These are phyloP conservation scores for Peterozyma toletana DNA, from an alignment of 805 yeast species.

Conservation along the genomic window DNA sequence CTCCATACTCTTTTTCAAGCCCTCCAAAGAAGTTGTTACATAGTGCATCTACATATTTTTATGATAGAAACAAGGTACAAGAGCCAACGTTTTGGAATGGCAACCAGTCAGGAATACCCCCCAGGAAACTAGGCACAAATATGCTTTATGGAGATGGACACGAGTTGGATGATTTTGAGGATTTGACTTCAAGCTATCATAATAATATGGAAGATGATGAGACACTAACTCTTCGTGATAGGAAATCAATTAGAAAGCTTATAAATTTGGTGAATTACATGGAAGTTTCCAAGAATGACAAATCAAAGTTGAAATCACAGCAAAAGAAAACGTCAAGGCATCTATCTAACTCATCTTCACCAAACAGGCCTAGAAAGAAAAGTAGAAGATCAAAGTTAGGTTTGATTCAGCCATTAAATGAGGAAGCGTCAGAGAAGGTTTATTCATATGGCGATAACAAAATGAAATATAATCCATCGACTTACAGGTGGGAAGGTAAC, in stretches of 20 bases:
- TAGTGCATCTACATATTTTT: conserved; percentile 7
- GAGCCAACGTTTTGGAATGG: not conserved
- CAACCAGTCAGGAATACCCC: no score
- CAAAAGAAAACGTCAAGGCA: not conserved
- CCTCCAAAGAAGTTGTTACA: conserved; percentile 2
- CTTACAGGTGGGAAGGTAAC: conserved; percentile 59
- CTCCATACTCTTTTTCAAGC: not conserved
- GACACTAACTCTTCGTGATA: conserved; percentile 8
- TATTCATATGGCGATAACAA: conserved; percentile 6
- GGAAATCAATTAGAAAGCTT: conserved; percentile 9
- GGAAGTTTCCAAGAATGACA: conserved; percentile 5
- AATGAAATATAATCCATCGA: conserved; percentile 48
- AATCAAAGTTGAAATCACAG: not conserved
- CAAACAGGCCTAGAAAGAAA: not conserved
- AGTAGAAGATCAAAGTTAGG: conserved; percentile 3
- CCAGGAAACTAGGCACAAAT: no score
- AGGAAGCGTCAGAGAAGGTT: conserved; percentile 2
- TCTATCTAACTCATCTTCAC: not conserved
- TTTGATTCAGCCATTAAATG: conserved; percentile 7
- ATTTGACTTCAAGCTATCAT: conserved; percentile 11
- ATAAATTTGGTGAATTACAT: conserved; percentile 10
- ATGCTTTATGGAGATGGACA: conserved; percentile 13
- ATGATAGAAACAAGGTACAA: not conserved
- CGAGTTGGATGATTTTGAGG: conserved; percentile 18
- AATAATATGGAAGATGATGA: conserved; percentile 2